These are phyloP conservation scores for Penicillium sp. DNA, from an alignment of 2,329 filamentous ascomycete species.

Conservation along the genomic window DNA sequence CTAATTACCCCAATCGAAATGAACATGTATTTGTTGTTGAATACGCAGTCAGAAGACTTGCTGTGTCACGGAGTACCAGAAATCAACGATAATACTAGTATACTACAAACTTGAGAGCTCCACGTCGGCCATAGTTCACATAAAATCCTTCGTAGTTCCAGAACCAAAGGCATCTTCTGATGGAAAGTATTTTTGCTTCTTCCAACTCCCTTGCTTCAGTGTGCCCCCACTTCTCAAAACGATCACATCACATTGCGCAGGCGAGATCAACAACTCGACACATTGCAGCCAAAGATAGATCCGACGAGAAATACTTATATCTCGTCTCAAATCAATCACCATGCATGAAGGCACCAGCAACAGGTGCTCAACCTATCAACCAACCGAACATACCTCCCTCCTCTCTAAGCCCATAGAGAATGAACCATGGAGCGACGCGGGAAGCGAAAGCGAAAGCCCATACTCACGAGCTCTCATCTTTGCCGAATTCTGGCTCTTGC, in stretches of 20 bases:
- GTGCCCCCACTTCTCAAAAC: background rate
- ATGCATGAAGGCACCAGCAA: background rate
- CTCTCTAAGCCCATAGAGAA: conserved; percentile 24
- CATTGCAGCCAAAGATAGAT: background rate
- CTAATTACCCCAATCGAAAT: background rate
- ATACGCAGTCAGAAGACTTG: background rate
- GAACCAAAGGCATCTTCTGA: background rate
- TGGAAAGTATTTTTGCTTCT: background rate
- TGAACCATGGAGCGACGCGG: conserved; percentile 12
- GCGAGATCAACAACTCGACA: background rate
- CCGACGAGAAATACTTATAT: no score
- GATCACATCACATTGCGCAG: background rate
- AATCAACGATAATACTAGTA: no score
- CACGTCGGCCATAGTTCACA: no score
- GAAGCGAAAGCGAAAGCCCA: no score
- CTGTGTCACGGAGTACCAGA: background rate
- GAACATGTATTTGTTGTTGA: background rate
- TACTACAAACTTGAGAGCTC: no score
- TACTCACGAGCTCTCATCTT: conserved; percentile 41
- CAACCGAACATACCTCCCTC: conserved; percentile 31
- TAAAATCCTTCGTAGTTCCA: background rate
- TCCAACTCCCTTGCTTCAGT: background rate
- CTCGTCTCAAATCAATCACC: background rate
- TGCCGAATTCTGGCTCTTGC: conserved; percentile 65
- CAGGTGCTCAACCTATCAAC: background rate